These are phyloP conservation scores for Astrothelium macrocarpum DNA, from an alignment of 495 filamentous ascomycete species.

Conservation along the genomic window DNA sequence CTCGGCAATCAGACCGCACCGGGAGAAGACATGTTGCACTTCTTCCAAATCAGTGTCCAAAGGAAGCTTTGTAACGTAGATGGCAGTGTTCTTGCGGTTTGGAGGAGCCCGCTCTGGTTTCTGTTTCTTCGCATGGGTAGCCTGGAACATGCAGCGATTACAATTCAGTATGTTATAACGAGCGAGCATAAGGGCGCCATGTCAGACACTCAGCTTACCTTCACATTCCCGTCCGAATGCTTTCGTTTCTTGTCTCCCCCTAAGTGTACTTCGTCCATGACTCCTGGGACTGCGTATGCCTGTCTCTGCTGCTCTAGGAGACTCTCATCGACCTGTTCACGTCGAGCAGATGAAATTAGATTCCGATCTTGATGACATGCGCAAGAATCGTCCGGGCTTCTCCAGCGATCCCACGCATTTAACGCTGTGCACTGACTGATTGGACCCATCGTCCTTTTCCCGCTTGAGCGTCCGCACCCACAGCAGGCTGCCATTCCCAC, in stretches of 20 bases:
- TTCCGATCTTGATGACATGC: slow-evolving; percentile 1
- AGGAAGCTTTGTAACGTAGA: slow-evolving; percentile 84
- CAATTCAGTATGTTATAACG: slow-evolving; percentile 2
- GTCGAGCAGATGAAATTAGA: neutral
- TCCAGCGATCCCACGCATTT: neutral
- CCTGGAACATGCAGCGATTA: neutral
- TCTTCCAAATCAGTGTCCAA: slow-evolving; percentile 68
- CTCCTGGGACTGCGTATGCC: slow-evolving; percentile 60
- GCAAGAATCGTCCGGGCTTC: neutral
- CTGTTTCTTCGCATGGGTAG: slow-evolving; percentile 22
- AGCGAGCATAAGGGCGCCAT: neutral
- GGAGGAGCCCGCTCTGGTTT: slow-evolving; percentile 40
- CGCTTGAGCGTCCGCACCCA: slow-evolving; percentile 28
- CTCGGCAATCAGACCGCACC: slow-evolving; percentile 87
- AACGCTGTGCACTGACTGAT: slow-evolving; percentile 18
- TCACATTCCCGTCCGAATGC: slow-evolving; percentile 45
- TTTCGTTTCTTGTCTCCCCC: slow-evolving; percentile 55
- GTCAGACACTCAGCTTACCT: slow-evolving; percentile 11
- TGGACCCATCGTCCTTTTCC: slow-evolving; percentile 55
- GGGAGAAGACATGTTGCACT: slow-evolving; percentile 53
- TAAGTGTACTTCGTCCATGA: slow-evolving; percentile 51
- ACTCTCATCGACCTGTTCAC: slow-evolving; percentile 58
- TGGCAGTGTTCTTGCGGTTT: slow-evolving; percentile 57
- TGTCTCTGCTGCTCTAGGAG: slow-evolving; percentile 68
- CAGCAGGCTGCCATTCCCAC: slow-evolving; percentile 53